Conservation (phyloP, 352 stramenopile genomes). For the Globisporangium lucens region DNA sequence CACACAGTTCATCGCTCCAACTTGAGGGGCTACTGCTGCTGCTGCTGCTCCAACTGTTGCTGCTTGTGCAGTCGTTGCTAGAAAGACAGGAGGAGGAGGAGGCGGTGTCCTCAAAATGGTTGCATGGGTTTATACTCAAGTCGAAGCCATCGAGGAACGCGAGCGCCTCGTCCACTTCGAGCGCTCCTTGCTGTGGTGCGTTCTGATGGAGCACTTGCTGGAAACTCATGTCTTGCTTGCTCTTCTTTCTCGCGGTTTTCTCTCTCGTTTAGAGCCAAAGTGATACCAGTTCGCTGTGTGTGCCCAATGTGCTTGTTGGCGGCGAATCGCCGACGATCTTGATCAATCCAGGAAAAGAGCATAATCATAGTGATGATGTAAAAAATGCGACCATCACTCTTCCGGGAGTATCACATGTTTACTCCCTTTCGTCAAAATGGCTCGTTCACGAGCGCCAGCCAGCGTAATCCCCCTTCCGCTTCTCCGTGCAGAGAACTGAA, state of each 20-base stretch:
- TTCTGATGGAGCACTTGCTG: not conserved
- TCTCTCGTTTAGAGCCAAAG: not conserved
- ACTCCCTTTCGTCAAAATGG: too few species aligned
- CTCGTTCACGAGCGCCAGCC: too few species aligned
- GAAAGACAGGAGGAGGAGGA: not conserved
- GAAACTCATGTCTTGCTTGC: not conserved
- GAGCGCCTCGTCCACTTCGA: not conserved
- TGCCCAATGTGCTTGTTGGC: not conserved
- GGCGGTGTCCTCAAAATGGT: not conserved
- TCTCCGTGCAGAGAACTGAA: too few species aligned
- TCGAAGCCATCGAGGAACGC: constrained; percentile 10
- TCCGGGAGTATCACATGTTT: too few species aligned
- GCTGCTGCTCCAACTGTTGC: not conserved
- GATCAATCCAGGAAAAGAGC: not conserved
- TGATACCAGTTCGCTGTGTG: not conserved
- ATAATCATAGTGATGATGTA: not conserved
- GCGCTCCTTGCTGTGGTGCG: not conserved
- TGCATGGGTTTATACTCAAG: not conserved
- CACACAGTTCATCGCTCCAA: not conserved
- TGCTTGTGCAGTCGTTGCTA: not conserved
- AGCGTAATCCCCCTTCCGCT: too few species aligned
- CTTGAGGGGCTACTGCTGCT: not conserved
- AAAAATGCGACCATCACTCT: too few species aligned
- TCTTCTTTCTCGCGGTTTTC: not conserved
- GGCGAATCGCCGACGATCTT: too few species aligned